Evolutionary conservation across 495 filamentous ascomycete species (phyloP), one percentile per base, ranked within the genome.

Genomic region (Choiromyces venosus): DNA sequence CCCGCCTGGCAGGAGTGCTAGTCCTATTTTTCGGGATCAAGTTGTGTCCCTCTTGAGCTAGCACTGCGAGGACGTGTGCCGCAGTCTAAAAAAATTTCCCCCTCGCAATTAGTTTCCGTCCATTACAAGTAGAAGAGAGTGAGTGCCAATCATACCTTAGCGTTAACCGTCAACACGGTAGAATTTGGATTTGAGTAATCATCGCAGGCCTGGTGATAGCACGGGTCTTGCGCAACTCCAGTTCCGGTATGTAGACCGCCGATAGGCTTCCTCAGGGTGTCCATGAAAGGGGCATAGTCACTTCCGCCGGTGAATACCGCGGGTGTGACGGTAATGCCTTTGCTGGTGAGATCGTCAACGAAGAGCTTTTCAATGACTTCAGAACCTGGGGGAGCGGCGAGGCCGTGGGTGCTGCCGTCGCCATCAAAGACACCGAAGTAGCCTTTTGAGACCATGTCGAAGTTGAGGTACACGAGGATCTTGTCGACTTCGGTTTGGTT

Each of bases 191-290:
- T 86, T 7, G 76, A 72, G 64, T 83, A 82, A 4, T 73, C 81
- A 72, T 86, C 84, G 65, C 84, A 85, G 0, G 73, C 81, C 65
- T 83, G 82, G 71, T 86, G 84, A 69, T 86, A 86, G 71, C 84
- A 85, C 21, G 83, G 80, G 68, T 86, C 84, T 67, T 84, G 76
- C 0, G 74, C 81, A 2, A 78, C 79, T 2, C 82, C 84, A 12
- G 84, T 82, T 10, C 84, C 83, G 4, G 84, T 85, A 76, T 84
- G 80, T 25, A 85, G 81, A 2, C 85, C 84, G 25, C 84, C 65
- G 76, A 83, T 74, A 76, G 84, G 78, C 76, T 83, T 82, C 42
- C 76, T 66, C 29, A 82, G 65, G 35, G 65, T 66, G 33, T 81
- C 74, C 77, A 85, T 79, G 70, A 86, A 86, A 66, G 78, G 77